These are phyloP conservation scores for Blastocystis sp. DNA, from an alignment of 352 stramenopile species.

Conservation along the genomic window DNA sequence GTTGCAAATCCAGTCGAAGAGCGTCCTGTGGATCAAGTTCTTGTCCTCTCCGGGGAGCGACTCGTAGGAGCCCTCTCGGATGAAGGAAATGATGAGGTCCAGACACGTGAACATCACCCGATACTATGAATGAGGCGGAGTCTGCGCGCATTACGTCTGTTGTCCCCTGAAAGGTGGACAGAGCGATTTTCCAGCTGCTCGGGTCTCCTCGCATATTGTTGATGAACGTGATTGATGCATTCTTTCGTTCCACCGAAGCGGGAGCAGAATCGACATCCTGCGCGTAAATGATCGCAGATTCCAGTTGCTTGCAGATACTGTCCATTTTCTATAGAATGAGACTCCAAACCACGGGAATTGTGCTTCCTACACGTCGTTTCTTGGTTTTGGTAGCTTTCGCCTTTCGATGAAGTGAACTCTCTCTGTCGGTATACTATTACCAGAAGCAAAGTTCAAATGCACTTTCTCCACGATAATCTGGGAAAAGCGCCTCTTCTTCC, in stretches of 20 bases:
- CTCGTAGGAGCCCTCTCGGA: constrained; percentile 52
- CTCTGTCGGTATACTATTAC: neutral
- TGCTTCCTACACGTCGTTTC: neutral
- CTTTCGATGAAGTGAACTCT: neutral
- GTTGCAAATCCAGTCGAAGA: constrained; percentile 40
- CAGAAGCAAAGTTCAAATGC: neutral
- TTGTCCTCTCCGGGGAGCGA: constrained; percentile 37
- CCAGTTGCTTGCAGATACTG: constrained; percentile 42
- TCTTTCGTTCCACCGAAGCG: constrained; percentile 6
- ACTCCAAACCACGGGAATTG: neutral
- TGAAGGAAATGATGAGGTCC: constrained; percentile 59
- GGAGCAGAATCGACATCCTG: constrained; percentile 12
- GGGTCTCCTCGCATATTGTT: constrained; percentile 35
- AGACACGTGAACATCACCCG: constrained; percentile 60
- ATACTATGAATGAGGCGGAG: constrained; percentile 7
- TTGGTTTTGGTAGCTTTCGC: neutral
- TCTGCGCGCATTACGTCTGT: neutral
- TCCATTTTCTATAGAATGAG: constrained; percentile 43
- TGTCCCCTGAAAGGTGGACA: constrained; percentile 21
- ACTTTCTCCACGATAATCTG: neutral
- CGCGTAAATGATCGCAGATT: constrained; percentile 45
- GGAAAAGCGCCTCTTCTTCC: neutral
- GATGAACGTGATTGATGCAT: constrained; percentile 29
- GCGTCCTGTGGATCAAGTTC: constrained; percentile 5
- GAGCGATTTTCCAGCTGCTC: constrained; percentile 46